Evolutionary conservation across 2,329 filamentous ascomycete genomes (phyloP).

Genomic region (Colletotrichum somersetense): DNA sequence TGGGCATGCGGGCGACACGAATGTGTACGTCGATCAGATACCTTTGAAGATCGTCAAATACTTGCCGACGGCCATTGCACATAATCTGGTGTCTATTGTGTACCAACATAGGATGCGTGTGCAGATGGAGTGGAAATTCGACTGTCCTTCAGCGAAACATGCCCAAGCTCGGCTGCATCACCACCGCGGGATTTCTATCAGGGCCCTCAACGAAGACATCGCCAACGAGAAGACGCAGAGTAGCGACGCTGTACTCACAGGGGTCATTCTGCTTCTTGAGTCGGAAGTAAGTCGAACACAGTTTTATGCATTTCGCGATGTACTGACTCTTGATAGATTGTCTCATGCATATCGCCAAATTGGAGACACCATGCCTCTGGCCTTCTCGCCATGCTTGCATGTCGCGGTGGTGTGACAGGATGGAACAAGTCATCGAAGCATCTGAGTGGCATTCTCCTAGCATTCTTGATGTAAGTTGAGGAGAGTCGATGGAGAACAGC

Average conservation of each 20-base stretch:
- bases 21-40: conserved; percentile 47
- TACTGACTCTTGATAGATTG: conserved; percentile 21
- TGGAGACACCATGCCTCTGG: conserved; percentile 41
- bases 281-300: conserved; percentile 23
- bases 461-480: conserved; percentile 27
- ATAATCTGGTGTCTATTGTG: conserved; percentile 34
- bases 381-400: conserved; percentile 33
- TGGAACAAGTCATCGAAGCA: conserved; percentile 17
- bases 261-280: conserved; percentile 34
- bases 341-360: conserved; percentile 31
- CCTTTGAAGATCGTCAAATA: conserved; percentile 38
- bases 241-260: conserved; percentile 34
- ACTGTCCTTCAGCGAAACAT: conserved; percentile 23
- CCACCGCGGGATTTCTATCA: conserved; percentile 39
- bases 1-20: conserved; percentile 40
- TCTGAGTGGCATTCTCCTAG: conserved; percentile 5
- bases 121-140: conserved; percentile 31
- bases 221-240: conserved; percentile 30
- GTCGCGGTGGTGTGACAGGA: conserved; percentile 24
- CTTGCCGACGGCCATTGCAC: conserved; percentile 27
- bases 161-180: conserved; percentile 36
- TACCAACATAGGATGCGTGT: conserved; percentile 36
- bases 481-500: not conserved
- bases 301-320: not conserved
- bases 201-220: conserved; percentile 39